Base-by-base conservation (phyloP, 805 yeast genomes). In the Ogataea trehalophila region DNA sequence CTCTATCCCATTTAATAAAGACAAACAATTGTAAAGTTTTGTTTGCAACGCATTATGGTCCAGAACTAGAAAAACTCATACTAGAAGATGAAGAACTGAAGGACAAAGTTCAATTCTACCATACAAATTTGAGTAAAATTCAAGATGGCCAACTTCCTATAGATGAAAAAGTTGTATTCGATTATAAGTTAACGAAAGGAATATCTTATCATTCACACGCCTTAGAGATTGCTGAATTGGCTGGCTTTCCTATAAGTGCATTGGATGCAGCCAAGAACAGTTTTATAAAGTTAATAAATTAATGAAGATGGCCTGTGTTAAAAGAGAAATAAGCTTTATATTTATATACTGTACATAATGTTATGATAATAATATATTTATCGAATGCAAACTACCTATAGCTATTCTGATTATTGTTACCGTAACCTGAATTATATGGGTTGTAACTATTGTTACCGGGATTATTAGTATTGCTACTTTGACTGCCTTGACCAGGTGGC, bases 11-110 rank as follows among this genome's bases (percentile, higher is more conserved):
- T 58, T 65, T 90, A 46, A 54, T 79, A 14, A 63, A 68, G 18
- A 62, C 62, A 4, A 86, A 83, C 53, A 71, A 76, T 54, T 83
- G 94, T 56, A 73, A 92, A 23, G 74, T 91, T 0, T 67, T 90
- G n/a, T 90, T 90, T 72, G 96, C 97, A 1, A 90, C 97, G 0
- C 97, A 90, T 70, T 90, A 82, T 66, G 88, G 85, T 0, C 60
- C 66, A 0, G 86, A 81, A 47, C 50, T 81, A 7, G 60, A 73
- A n/a, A 51, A 60, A 0, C 58, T 84, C 5, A 63, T 80, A 26
- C 46, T 51, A 1, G 51, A 47, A 0, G 62, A 65, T 39, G 62
- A 62, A n/a, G 57, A 62, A 0, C 52, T 70, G 9, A 42, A 43
- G 4, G 49, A 55, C 1, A 54, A 54, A 16, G 44, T 65, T 4